Conservation (phyloP, 2,329 filamentous ascomycete genomes). For the Sarocladium brachiariae region DNA sequence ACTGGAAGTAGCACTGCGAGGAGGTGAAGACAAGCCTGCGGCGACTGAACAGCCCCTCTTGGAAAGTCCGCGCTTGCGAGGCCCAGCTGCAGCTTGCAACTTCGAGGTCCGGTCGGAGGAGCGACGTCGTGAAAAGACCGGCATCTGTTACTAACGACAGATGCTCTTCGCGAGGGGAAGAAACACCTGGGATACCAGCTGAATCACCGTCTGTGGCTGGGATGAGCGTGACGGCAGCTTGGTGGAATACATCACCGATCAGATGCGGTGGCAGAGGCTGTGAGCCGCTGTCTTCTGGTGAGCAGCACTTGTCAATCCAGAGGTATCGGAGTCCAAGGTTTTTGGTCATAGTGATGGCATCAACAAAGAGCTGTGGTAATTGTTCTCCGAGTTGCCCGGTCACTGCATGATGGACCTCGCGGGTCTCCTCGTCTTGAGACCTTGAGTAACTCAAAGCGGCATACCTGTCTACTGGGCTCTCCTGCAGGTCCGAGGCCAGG, state of each 20-base stretch:
- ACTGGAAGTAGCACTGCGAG: constrained; percentile 32
- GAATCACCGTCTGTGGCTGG: constrained; percentile 25
- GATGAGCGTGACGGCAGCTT: constrained; percentile 27
- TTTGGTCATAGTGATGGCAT: constrained; percentile 25
- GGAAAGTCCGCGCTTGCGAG: constrained; percentile 28
- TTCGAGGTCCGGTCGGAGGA: constrained; percentile 28
- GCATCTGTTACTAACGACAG: constrained; percentile 25
- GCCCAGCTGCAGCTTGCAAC: constrained; percentile 29
- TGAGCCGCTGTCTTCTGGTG: constrained; percentile 20
- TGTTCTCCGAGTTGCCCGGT: neutral
- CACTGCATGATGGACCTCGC: too few relatives aligned
- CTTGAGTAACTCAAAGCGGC: constrained; percentile 32
- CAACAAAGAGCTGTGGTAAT: constrained; percentile 13
- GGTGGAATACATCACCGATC: constrained; percentile 28
- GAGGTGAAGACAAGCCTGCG: constrained; percentile 29
- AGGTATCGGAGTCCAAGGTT: constrained; percentile 29
- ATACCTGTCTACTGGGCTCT: constrained; percentile 19
- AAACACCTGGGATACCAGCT: constrained; percentile 29
- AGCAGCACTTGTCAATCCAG: constrained; percentile 31
- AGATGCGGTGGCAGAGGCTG: constrained; percentile 23
- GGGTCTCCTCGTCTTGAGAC: too few relatives aligned
- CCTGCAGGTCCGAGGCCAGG: constrained; percentile 21
- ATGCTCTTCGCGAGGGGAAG: constrained; percentile 26
- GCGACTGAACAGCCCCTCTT: constrained; percentile 29
- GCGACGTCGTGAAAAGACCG: constrained; percentile 28